Evolutionary conservation across 108 stramenopile species (phyloP).

Genomic region (Skeletonema menzelii): DNA sequence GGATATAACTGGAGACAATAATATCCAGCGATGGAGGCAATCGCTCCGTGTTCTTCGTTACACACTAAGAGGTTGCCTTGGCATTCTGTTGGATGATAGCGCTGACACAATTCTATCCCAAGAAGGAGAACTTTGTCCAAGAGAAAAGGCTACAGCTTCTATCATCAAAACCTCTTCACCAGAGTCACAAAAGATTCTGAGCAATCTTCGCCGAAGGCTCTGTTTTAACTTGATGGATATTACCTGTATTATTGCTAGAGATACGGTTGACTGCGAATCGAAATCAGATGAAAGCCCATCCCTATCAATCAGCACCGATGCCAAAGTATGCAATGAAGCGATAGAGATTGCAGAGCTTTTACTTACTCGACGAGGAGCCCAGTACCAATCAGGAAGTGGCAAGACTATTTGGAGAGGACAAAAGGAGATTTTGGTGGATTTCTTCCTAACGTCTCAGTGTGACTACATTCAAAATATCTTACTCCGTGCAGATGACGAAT

Average conservation of each 20-base stretch:
- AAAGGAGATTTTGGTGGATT: slow-evolving; percentile 75
- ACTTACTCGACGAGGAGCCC: slow-evolving; percentile 68
- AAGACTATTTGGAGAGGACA: slow-evolving; percentile 84
- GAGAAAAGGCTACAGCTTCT: slow-evolving; percentile 64
- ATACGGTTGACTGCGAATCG: slow-evolving; percentile 52
- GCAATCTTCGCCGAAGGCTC: slow-evolving; percentile 50
- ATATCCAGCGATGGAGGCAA: slow-evolving; percentile 44
- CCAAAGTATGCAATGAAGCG: slow-evolving; percentile 84
- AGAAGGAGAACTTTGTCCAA: slow-evolving; percentile 45
- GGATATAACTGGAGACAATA: slow-evolving; percentile 7
- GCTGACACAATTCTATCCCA: slow-evolving; percentile 33
- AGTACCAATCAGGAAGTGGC: slow-evolving; percentile 59
- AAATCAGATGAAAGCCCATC: slow-evolving; percentile 23
- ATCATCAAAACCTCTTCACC: slow-evolving; percentile 45
- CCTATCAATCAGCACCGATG: slow-evolving; percentile 57
- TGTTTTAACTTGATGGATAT: slow-evolving; percentile 55
- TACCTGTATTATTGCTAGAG: slow-evolving; percentile 67
- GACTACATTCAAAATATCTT: slow-evolving; percentile 59
- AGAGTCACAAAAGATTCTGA: slow-evolving; percentile 45
- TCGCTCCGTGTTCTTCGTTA: slow-evolving; percentile 73
- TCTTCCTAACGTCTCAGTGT: slow-evolving; percentile 55
- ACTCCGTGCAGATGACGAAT: slow-evolving; percentile 44
- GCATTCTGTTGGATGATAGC: slow-evolving; percentile 64
- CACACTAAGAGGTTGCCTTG: slow-evolving; percentile 72
- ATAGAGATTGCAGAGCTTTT: slow-evolving; percentile 68